Evolutionary conservation across 2,329 filamentous ascomycete species (phyloP), one percentile per base, ranked within the genome.

Genomic region (Cytospora leucostoma): DNA sequence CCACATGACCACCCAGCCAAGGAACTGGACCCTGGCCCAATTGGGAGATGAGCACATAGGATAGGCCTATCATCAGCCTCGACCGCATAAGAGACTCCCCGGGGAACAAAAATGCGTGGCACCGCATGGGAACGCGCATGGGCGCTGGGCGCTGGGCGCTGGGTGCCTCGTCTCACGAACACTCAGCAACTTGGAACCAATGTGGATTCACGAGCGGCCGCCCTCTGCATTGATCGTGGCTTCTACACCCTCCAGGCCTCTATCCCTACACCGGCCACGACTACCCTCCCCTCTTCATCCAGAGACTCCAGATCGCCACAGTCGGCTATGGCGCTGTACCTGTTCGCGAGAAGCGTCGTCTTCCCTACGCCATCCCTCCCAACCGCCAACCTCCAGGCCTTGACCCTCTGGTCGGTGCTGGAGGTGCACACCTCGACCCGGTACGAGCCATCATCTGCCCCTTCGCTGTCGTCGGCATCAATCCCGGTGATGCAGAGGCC

Each of bases 351-450:
- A 59, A 84, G 69, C 54, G 75, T 71, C 4, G 84, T 72, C 15
- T 66, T 66, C 1, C 72, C 57, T 11, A 55, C 32, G 0, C 44
- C 56, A 0, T 38, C 35, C 11, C 21, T 27, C 15, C 65, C 68
- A 21, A 63, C 52, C 2, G 56, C 27, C 0, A 82, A 68, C 52
- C 72, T 70, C 85, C 85, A 88, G 6, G 78, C 69, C 75, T 84
- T 86, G 55, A 88, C 73, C 17, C 83, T 76, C 74, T 89, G 86
- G 72, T 89, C 86, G 66, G 87, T 88, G 70, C 86, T 84, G 37
- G 79, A 76, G 10, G 77, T 84, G 34, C 81, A 76, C 17, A 81
- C 15, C 53, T 50, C 34, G n/a, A 64, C 56, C 44, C 21, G 49
- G 50, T 61, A 50, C 19, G 40, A 19, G 12, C 53, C 47, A 12